These are phyloP conservation scores for Digitaria exilis DNA, from an alignment of 202 grass and related monocot genomes.

Conservation along the genomic window DNA sequence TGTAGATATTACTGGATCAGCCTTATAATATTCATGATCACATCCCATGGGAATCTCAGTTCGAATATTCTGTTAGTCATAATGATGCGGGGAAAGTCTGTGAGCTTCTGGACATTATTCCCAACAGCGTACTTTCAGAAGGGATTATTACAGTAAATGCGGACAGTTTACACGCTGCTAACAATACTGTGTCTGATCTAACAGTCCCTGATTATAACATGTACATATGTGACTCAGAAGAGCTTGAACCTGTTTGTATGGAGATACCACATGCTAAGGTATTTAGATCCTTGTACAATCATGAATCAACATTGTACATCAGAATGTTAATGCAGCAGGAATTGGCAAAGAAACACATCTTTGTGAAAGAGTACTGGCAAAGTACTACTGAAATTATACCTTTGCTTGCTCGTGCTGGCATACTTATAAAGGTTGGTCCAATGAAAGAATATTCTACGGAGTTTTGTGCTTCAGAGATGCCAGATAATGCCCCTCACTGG, in stretches of 20 bases:
- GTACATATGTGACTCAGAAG: conserved; percentile 79
- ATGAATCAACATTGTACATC: conserved; percentile 66
- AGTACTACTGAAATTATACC: conserved; percentile 67
- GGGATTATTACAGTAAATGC: conserved; percentile 78
- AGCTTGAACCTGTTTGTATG: conserved; percentile 66
- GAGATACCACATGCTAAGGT: conserved; percentile 80
- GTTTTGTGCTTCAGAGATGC: conserved; percentile 40
- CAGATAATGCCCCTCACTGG: conserved; percentile 28
- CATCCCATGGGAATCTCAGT: conserved; percentile 85
- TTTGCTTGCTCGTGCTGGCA: conserved; percentile 64
- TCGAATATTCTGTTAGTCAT: conserved; percentile 84
- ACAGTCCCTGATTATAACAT: conserved; percentile 55
- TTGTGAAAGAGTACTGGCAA: conserved; percentile 87
- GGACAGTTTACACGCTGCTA: conserved; percentile 46
- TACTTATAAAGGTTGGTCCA: conserved; percentile 46
- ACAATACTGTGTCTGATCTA: conserved; percentile 17
- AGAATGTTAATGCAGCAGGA: conserved; percentile 70
- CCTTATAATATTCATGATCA: conserved; percentile 51
- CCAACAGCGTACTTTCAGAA: conserved; percentile 61
- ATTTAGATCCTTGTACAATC: conserved; percentile 53
- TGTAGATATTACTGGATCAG: conserved; percentile 88
- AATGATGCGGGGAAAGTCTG: conserved; percentile 51
- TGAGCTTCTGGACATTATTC: conserved; percentile 72
- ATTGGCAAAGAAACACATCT: conserved; percentile 79
- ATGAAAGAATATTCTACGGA: conserved; percentile 20